Evolutionary conservation across 352 stramenopile species (phyloP), one percentile per base, ranked within the genome.

Genomic region (Elongisporangium prolatum): DNA sequence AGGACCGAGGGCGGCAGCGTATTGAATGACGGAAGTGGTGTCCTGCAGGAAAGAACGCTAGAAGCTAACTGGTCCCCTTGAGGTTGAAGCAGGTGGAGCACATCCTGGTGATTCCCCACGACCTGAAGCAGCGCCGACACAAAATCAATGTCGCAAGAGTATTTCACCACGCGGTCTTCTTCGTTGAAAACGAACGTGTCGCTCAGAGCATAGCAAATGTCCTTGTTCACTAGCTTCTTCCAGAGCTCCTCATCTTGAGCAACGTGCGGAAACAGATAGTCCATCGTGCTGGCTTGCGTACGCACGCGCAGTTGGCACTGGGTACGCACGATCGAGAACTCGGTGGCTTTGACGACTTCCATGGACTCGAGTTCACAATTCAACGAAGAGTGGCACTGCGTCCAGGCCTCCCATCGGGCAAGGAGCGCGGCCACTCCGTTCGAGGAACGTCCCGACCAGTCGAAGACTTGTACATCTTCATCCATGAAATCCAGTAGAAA

Each of bases 121-220:
- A 79, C 52, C 16, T 59, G 57, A 25, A 75, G 59, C 57, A 82
- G 65, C 50, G 62, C 67, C 40, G 53, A 50, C 10, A 72, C 64
- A 37, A 77, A 77, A 61, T 72, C 68, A 44, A 82, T 59, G 47
- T 80, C 68, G 49, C 70, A 77, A 50, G 63, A 61, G 54, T 77
- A 82, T 60, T 80, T 77, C 59, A 77, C 67, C 34, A 82, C 59
- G 24, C 65, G 61, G 14, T 65, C 61, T 10, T 74, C 71, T 9
- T 67, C 64, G 11, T 68, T 66, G 59, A 80, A 82, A 60, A 68
- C 77, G 59, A 80, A 82, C 21, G 68, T 77, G 60, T 79, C 68
- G 21, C 64, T 60, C 24, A 82, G 66, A 38, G 71, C 47, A 49
- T 80, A 80, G 57, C 66, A 66, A 44, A 82, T 68, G 22, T 82